phyloP scores from a whole-genome alignment of 768 basidiomycete species.

The Lentinula boryana region DNA sequence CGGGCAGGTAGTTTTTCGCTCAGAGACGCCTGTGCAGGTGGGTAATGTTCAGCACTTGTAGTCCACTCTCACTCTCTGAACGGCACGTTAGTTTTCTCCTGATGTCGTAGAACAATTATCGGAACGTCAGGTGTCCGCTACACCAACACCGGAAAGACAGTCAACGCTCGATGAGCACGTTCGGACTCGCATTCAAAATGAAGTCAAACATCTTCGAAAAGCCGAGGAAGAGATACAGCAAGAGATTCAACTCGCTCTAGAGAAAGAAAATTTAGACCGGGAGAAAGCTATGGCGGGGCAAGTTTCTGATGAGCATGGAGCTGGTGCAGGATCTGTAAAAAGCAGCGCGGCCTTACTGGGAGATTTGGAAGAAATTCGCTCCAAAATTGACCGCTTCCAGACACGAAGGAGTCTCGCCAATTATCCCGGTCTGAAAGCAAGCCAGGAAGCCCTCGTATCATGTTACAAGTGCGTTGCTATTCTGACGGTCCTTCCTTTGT shows the following conservation, averaged over 20 bases:
- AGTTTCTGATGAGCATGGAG: constrained; percentile 28
- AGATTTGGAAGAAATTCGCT: constrained; percentile 70
- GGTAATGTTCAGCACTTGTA: constrained; percentile 11
- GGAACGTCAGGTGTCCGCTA: constrained; percentile 53
- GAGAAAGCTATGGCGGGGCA: constrained; percentile 53
- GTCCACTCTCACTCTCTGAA: constrained; percentile 3
- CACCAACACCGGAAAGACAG: constrained; percentile 64
- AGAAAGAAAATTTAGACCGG: constrained; percentile 83
- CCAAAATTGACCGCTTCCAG: constrained; percentile 69
- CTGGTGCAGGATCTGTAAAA: constrained; percentile 36
- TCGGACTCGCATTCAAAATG: constrained; percentile 62
- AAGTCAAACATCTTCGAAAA: constrained; percentile 56
- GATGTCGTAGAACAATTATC: constrained; percentile 77
- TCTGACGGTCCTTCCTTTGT: background rate
- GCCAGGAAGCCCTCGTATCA: constrained; percentile 53
- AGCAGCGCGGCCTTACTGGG: constrained; percentile 60
- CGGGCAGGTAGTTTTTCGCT: constrained; percentile 53
- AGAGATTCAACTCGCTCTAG: constrained; percentile 73
- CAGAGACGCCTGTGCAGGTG: constrained; percentile 51
- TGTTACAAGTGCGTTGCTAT: constrained; percentile 62
- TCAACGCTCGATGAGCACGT: constrained; percentile 68
- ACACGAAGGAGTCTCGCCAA: constrained; percentile 46
- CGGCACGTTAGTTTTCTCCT: constrained; percentile 60
- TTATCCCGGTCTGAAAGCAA: constrained; percentile 50
- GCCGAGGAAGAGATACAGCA: constrained; percentile 66